phyloP scores from a whole-genome alignment of 108 stramenopile species.

The Craspedostauros australis region DNA sequence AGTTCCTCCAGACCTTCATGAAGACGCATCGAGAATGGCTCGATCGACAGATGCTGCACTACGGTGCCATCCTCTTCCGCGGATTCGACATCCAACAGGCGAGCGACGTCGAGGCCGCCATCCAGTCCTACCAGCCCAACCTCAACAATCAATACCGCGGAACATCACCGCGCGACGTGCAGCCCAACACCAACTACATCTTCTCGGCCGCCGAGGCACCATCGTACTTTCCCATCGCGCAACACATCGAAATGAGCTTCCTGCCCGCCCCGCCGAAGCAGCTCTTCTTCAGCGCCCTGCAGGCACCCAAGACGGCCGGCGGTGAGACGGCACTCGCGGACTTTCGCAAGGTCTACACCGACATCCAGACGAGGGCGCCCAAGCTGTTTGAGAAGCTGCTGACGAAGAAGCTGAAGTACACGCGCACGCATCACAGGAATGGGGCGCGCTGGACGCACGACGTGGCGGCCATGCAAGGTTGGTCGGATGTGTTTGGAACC shows the following conservation, averaged over 20 bases:
- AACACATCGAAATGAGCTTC: constrained; percentile 43
- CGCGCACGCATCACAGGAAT: constrained; percentile 20
- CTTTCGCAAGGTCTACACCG: constrained; percentile 29
- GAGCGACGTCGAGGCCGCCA: constrained; percentile 13
- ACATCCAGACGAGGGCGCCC: constrained; percentile 13
- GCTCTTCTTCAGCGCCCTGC: constrained; percentile 25
- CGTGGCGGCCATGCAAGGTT: constrained; percentile 20
- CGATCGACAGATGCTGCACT: constrained; percentile 6
- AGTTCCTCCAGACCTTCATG: constrained; percentile 8
- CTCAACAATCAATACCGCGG: constrained; percentile 25
- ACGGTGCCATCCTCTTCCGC: constrained; percentile 29
- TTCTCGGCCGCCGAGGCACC: constrained; percentile 32
- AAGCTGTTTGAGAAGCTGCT: constrained; percentile 21
- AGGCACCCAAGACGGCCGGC: constrained; percentile 20
- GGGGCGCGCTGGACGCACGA: constrained; percentile 15
- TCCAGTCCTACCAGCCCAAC: constrained; percentile 11
- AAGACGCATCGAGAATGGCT: constrained; percentile 17
- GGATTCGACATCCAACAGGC: constrained; percentile 18
- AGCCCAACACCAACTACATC: constrained; percentile 10
- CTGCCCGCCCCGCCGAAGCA: constrained; percentile 17
- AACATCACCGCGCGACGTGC: constrained; percentile 17
- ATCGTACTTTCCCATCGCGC: constrained; percentile 16
- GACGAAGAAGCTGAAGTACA: constrained; percentile 27
- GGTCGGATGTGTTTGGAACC: constrained; percentile 34
- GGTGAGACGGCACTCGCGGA: constrained; percentile 35